A percentile compares a stretch with the other conserved stretches of the same genome.
Evolutionary conservation across 1,139 yeast species (phyloP).

Genomic region (Suhomyces choctaworum): DNA sequence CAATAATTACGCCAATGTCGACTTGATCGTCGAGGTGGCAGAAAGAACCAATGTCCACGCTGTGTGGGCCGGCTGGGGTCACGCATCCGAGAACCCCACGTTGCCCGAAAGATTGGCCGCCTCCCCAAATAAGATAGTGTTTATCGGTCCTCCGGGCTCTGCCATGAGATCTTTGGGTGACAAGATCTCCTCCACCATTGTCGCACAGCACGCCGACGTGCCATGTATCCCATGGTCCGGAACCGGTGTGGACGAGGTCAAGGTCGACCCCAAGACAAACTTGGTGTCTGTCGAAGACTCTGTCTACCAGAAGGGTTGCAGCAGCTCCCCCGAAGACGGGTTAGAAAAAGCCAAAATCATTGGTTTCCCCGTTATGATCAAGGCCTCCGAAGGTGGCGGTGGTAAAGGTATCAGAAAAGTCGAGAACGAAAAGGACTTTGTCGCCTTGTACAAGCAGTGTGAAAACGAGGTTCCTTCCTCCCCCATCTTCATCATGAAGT

Average conservation of each 20-base stretch:
- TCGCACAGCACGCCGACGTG: slow-evolving; percentile 96
- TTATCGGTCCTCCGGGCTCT: slow-evolving; percentile 97
- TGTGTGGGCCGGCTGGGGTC: slow-evolving; percentile 99
- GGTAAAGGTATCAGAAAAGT: slow-evolving; percentile 98
- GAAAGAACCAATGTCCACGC: slow-evolving; percentile 97
- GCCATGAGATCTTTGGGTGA: slow-evolving; percentile 99
- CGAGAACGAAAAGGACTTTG: slow-evolving; percentile 71
- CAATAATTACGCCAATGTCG: slow-evolving; percentile 97
- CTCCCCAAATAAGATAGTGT: slow-evolving; percentile 82
- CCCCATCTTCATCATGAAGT: slow-evolving; percentile 90
- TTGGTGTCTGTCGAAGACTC: slow-evolving; percentile 87
- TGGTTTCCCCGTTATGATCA: slow-evolving; percentile 96
- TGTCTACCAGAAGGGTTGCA: slow-evolving; percentile 85
- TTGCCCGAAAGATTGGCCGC: slow-evolving; percentile 92
- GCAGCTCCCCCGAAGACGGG: slow-evolving; percentile 84
- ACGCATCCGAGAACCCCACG: slow-evolving; percentile 95
- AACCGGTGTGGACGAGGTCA: slow-evolving; percentile 86
- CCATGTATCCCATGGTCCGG: slow-evolving; percentile 99
- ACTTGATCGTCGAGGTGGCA: slow-evolving; percentile 92
- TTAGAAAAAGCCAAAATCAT: slow-evolving; percentile 75
- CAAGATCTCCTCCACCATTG: slow-evolving; percentile 94
- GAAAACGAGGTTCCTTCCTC: slow-evolving; percentile 95
- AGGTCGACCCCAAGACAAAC: slow-evolving; percentile 62
- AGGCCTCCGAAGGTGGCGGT: slow-evolving; percentile 99
- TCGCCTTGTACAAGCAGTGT: slow-evolving; percentile 77